phyloP scores from a whole-genome alignment of 2,329 filamentous ascomycete species.

The Scleromitrula shiraiana region DNA sequence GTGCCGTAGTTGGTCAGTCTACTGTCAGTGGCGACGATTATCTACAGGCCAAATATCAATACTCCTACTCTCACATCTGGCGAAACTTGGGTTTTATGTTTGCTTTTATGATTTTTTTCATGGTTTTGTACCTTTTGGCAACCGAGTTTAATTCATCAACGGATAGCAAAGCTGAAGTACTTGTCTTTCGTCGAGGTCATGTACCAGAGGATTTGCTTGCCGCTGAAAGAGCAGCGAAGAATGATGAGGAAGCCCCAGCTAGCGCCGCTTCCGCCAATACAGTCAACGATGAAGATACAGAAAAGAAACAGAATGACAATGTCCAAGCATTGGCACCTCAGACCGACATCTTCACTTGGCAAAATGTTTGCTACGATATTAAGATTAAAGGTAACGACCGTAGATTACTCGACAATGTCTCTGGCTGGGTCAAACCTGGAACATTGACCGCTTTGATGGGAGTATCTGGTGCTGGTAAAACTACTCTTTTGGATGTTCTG shows the following conservation, averaged over 20 bases:
- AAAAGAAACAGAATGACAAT: slow-evolving; percentile 20
- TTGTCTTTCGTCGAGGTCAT: slow-evolving; percentile 62
- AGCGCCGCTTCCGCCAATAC: neutral
- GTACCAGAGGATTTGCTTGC: slow-evolving; percentile 33
- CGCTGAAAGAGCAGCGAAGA: slow-evolving; percentile 24
- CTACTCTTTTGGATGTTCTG: slow-evolving; percentile 74
- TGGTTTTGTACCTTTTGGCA: slow-evolving; percentile 51
- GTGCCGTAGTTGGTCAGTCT: slow-evolving; percentile 44
- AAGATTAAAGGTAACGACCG: slow-evolving; percentile 58
- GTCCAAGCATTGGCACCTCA: slow-evolving; percentile 24
- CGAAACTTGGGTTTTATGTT: slow-evolving; percentile 61
- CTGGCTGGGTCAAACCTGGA: slow-evolving; percentile 67
- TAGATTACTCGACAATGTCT: slow-evolving; percentile 60
- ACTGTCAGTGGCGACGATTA: slow-evolving; percentile 54
- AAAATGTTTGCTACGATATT: slow-evolving; percentile 61
- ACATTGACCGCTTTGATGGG: slow-evolving; percentile 65
- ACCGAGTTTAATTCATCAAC: slow-evolving; percentile 58
- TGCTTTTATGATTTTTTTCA: slow-evolving; percentile 56
- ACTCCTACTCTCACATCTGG: slow-evolving; percentile 37
- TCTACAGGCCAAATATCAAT: slow-evolving; percentile 46
- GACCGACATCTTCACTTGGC: slow-evolving; percentile 29
- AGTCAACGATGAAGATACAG: slow-evolving; percentile 13
- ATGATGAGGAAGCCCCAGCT: slow-evolving; percentile 21
- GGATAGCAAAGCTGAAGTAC: slow-evolving; percentile 67
- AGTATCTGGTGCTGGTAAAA: slow-evolving; percentile 75